Evolutionary conservation across 495 filamentous ascomycete genomes (phyloP).

Genomic region (Neurospora sp.): DNA sequence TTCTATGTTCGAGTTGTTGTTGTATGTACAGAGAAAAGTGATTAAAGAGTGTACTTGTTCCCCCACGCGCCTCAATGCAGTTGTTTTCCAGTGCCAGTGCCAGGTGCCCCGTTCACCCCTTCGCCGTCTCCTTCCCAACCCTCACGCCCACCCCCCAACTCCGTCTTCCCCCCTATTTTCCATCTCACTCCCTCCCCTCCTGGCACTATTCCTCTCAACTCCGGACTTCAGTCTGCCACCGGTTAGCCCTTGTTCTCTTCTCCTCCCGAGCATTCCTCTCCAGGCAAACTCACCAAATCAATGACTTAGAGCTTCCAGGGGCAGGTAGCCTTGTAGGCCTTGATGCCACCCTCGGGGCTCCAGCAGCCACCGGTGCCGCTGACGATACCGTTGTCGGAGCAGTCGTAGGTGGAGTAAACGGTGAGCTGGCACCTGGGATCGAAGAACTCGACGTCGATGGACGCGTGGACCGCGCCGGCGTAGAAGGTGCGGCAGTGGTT

Average conservation of each 20-base stretch:
- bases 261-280: no score
- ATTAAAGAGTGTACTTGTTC: background rate
- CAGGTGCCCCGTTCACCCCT: background rate
- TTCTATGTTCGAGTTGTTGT: background rate
- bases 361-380: conserved; percentile 1
- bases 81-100: background rate
- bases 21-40: background rate
- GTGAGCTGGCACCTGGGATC: conserved; percentile 4
- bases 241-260: no score
- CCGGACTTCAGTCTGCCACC: background rate
- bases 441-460: background rate
- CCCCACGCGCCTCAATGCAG: background rate
- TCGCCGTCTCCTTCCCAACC: background rate
- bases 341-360: conserved; percentile 5
- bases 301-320: background rate
- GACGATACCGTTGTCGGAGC: conserved; percentile 1
- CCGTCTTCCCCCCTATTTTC: background rate
- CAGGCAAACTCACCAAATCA: background rate
- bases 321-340: conserved; percentile 1
- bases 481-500: conserved; percentile 1
- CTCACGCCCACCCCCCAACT: background rate
- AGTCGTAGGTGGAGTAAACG: conserved; percentile 1
- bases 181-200: background rate
- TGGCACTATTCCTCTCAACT: background rate
- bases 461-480: background rate